Evolutionary conservation across 2,329 filamentous ascomycete species (phyloP), one percentile per base, ranked within the genome.

Genomic region (Aureobasidium uvarum): DNA sequence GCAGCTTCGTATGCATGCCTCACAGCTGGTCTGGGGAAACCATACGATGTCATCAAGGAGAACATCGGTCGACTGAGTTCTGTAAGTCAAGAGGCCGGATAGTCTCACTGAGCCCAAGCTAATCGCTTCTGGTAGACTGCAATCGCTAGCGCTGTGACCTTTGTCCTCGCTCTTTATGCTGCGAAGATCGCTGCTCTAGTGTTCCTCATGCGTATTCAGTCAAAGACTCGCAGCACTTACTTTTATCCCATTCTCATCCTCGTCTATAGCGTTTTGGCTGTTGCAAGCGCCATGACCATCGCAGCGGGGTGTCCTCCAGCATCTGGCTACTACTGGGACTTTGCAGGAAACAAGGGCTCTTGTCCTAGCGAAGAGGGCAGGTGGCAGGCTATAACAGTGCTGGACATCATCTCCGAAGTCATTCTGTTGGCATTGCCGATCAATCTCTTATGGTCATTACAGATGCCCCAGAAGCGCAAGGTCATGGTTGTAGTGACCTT

Each of bases 371-470:
- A 74, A 66, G 72, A 74, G 62, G 45, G 64, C 16, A 71, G 75
- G 51, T 79, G 74, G 78, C 74, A 76, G 68, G 68, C 73, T 3
- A 73, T 79, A 64, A 77, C 77, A 10, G 75, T 70, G 1, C 72
- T 80, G 36, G 78, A 81, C 66, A 69, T 78, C 48, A 64, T 74
- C 7, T 77, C 74, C 13, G 76, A 77, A 66, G 43, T 72, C 8
- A 16, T 72, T 6, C 67, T 77, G 16, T 67, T 78, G 18, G 70
- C 65, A 13, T 65, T 77, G 28, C 73, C 72, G 8, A 54, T 75
- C 28, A 72, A 75, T 16, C 71, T 77, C 5, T 72, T 77, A 28
- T 77, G 74, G 74, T 69, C 68, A 25, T 69, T 78, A n/a, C 75
- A 77, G n/a, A 77, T 77, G 76, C 69, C 72, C 1, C 60, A 64